Conservation (phyloP, 139 green algal genomes). For the Haematococcus lacustris region DNA sequence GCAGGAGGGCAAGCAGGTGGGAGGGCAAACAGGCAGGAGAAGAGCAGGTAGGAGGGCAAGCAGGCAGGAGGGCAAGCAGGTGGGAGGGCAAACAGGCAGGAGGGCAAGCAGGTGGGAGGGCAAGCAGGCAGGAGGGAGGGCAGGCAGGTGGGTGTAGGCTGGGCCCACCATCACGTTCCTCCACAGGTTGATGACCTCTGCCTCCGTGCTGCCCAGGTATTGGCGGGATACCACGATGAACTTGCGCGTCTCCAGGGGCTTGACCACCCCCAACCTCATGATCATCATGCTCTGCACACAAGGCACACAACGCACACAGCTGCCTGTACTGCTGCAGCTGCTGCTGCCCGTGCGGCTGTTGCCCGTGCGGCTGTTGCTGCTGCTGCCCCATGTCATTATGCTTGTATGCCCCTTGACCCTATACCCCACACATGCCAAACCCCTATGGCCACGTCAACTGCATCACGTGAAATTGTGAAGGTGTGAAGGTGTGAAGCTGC, state of each 20-base stretch:
- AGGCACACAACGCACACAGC: background rate
- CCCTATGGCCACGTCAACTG: too few species aligned
- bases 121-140: too few species aligned
- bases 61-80: too few species aligned
- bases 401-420: background rate
- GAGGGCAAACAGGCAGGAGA: too few species aligned
- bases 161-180: constrained; percentile 38
- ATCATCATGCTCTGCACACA: constrained; percentile 40
- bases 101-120: too few species aligned
- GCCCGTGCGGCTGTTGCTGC: background rate
- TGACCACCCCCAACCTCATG: constrained; percentile 48
- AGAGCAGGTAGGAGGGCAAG: too few species aligned
- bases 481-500: too few species aligned
- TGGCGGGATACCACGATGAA: constrained; percentile 50
- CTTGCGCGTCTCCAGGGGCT: constrained; percentile 54
- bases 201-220: constrained; percentile 49
- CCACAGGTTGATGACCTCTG: constrained; percentile 54
- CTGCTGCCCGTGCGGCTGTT: too few species aligned
- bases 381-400: background rate
- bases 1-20: too few species aligned
- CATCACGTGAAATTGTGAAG: too few species aligned
- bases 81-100: too few species aligned
- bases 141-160: too few species aligned
- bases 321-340: background rate
- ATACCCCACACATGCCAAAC: background rate